Percentiles rank a stretch among this genome's conserved stretches.
Conservation (phyloP, 257 asterid species). For the Salvia hispanica region DNA sequence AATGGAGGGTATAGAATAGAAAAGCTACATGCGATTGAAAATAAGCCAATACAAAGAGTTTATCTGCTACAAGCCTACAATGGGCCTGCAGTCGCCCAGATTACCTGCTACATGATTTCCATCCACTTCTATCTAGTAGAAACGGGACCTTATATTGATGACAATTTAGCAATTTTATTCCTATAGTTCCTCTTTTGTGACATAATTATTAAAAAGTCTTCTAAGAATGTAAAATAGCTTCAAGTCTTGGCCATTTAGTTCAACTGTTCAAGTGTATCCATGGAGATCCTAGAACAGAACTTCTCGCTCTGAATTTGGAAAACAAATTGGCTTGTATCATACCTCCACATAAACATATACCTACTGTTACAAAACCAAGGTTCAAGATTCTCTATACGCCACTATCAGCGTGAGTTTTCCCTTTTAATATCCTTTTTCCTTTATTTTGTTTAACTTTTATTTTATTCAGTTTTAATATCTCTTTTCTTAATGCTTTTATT, state of each 20-base stretch:
- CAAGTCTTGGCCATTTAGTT: neutral
- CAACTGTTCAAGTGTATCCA: neutral
- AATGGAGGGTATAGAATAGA: neutral
- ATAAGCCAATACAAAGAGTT: neutral
- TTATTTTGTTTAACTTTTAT: no score
- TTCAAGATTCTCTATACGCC: constrained; percentile 12
- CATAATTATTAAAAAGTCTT: neutral
- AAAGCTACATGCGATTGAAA: neutral
- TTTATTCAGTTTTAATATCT: no score
- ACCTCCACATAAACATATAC: neutral
- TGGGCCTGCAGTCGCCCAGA: neutral
- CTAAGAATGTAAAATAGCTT: neutral
- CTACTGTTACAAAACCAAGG: neutral
- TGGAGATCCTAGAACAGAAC: neutral
- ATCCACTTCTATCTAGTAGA: neutral
- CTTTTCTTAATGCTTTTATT: no score
- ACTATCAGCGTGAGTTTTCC: neutral
- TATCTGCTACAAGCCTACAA: neutral
- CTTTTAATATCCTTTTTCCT: no score
- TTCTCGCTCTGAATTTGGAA: neutral
- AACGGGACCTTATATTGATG: neutral
- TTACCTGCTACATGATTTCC: neutral
- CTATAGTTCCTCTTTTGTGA: neutral
- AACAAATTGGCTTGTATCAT: neutral
- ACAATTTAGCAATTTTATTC: neutral